These are phyloP conservation scores for Sugiyamaella valdiviana DNA, from an alignment of 805 yeast genomes.

Conservation along the genomic window DNA sequence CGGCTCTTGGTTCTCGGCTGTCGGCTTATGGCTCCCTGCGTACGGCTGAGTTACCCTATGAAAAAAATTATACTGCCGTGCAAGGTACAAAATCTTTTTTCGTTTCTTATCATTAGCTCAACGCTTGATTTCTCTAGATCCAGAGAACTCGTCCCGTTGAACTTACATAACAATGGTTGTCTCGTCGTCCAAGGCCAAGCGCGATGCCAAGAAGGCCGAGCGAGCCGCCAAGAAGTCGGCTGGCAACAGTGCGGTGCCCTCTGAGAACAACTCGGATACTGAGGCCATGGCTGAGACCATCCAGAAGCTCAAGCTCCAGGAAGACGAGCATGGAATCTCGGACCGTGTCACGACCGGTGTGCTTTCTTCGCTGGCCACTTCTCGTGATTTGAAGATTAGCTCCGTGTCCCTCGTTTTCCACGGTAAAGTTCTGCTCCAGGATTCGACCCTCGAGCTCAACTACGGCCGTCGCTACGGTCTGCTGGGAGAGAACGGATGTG, in stretches of 20 bases:
- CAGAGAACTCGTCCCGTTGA: no score
- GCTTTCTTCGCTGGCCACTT: constrained; percentile 76
- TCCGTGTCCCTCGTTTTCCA: constrained; percentile 91
- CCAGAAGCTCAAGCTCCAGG: constrained; percentile 83
- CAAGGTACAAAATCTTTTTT: not conserved
- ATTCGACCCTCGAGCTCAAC: constrained; percentile 85
- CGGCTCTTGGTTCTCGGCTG: no score
- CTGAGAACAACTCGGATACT: constrained; percentile 16
- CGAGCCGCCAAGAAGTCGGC: constrained; percentile 61
- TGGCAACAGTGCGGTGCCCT: constrained; percentile 41
- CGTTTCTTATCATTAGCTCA: not conserved
- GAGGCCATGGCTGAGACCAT: constrained; percentile 65
- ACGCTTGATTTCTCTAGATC: not conserved
- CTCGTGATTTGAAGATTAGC: constrained; percentile 88
- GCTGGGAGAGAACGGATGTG: constrained; percentile 98
- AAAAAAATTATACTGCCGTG: not conserved
- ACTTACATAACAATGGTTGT: constrained; percentile 18
- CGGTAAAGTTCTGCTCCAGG: constrained; percentile 94
- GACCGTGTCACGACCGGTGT: constrained; percentile 99
- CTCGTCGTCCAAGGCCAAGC: constrained; percentile 94
- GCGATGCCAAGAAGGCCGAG: constrained; percentile 94
- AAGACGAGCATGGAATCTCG: constrained; percentile 87
- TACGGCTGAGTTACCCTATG: not conserved
- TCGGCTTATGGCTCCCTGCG: no score
- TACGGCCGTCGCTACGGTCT: constrained; percentile 97